Conservation (phyloP, 2,329 filamentous ascomycete genomes). For the Diaporthe vaccinii region DNA sequence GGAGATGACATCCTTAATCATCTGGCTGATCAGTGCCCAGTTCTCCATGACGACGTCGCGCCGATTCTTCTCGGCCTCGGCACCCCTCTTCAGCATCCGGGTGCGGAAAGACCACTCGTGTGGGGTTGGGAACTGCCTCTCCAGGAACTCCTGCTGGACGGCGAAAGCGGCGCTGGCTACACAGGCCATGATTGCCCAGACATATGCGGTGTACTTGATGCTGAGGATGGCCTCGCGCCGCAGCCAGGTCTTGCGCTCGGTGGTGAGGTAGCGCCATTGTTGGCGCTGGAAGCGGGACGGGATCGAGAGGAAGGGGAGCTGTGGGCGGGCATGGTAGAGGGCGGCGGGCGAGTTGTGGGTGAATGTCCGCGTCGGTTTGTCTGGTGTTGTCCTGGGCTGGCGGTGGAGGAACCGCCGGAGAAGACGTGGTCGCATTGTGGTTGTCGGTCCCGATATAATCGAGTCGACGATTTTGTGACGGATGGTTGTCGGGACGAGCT, state of each 20-base stretch:
- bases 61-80: conserved; percentile 70
- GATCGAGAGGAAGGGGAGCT: conserved; percentile 65
- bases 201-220: conserved; percentile 74
- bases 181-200: conserved; percentile 75
- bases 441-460: background rate
- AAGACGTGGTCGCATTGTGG: conserved; percentile 56
- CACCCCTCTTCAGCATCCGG: conserved; percentile 76
- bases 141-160: conserved; percentile 79
- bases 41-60: conserved; percentile 70
- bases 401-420: conserved; percentile 51
- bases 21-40: conserved; percentile 76
- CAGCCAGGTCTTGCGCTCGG: conserved; percentile 78
- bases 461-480: background rate
- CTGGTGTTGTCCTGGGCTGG: conserved; percentile 32
- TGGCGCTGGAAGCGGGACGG: conserved; percentile 56
- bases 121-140: conserved; percentile 84
- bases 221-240: conserved; percentile 79
- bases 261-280: conserved; percentile 81
- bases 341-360: conserved; percentile 67
- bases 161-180: conserved; percentile 73
- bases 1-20: conserved; percentile 70
- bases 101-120: conserved; percentile 83
- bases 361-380: conserved; percentile 59
- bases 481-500: background rate
- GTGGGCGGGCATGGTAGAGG: conserved; percentile 56